Base-by-base conservation (phyloP, 768 basidiomycete species). In the Lyophyllum shimeji region DNA sequence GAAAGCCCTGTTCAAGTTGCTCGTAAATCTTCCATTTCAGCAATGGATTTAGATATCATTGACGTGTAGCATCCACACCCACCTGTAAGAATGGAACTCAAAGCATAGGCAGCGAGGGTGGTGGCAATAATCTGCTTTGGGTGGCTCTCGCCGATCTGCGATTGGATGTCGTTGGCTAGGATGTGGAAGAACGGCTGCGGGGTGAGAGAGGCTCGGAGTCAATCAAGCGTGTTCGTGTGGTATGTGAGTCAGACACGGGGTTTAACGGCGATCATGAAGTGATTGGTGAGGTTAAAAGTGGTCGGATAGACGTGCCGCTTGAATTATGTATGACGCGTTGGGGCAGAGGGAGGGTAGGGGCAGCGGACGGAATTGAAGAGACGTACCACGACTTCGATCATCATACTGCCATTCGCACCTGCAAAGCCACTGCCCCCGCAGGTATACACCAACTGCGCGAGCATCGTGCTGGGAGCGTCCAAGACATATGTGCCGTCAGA, bases 311-410 rank as follows among this genome's bases (percentile, higher is more conserved):
- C 21, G 43, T 15, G 20, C 7, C 23, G 23, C n/a, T n/a, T n/a
- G n/a, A n/a, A n/a, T n/a, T n/a, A n/a, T n/a, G n/a, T n/a, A n/a
- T n/a, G n/a, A n/a, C n/a, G n/a, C n/a, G n/a, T n/a, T n/a, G n/a
- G n/a, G n/a, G n/a, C 33, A 20, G 31, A 56, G 47, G 20, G 20
- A 40, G 25, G 31, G 15, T 25, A 34, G 6, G 17, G 31, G 6
- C 9, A 8, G 20, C 9, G 18, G 46, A 21, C 43, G 25, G 29
- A 8, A 20, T 17, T 18, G 15, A n/a, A 0, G n/a, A 34, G 27
- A 81, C 87, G 43, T 68, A 93, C 90, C 61, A 98, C 95, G 11
- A 95, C 93, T 72, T 98, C 96, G 58, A 99, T 98, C 94, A 98
- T 97, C 94, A 95, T 94, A 60, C 90, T 93, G 6, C 91, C 93